Percentiles rank a stretch among this genome's conserved stretches.
Conservation (phyloP, 2,329 filamentous ascomycete genomes). For the Aspergillus viridinutans region DNA sequence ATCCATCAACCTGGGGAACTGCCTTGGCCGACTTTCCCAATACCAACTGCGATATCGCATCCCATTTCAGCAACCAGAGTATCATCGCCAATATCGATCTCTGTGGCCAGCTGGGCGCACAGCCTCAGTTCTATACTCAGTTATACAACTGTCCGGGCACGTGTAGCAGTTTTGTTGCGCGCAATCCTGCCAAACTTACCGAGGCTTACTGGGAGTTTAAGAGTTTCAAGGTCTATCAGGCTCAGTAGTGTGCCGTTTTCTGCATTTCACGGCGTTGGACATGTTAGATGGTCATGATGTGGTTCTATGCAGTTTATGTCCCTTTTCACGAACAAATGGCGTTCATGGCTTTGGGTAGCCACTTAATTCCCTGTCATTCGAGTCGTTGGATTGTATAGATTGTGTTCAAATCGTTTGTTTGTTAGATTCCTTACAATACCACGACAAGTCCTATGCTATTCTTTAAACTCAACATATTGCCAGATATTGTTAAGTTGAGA, state of each 20-base stretch:
- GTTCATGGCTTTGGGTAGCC: not conserved
- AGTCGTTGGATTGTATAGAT: not conserved
- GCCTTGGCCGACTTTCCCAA: slow-evolving; percentile 63
- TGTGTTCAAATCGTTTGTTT: not conserved
- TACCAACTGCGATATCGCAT: slow-evolving; percentile 57
- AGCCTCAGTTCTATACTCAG: slow-evolving; percentile 27
- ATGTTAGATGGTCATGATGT: not conserved
- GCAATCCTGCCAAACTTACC: slow-evolving; percentile 52
- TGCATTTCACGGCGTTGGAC: not conserved
- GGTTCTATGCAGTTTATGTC: not conserved
- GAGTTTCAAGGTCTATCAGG: slow-evolving; percentile 55
- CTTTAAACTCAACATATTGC: not conserved
- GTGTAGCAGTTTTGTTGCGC: slow-evolving; percentile 56
- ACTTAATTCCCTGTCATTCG: not conserved
- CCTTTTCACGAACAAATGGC: not conserved
- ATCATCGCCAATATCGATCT: slow-evolving; percentile 65
- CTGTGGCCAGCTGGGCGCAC: slow-evolving; percentile 54
- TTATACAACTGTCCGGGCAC: slow-evolving; percentile 46
- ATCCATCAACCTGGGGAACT: slow-evolving; percentile 59
- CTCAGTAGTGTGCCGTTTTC: slow-evolving; percentile 6
- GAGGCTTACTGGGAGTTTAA: slow-evolving; percentile 65
- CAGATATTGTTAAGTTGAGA: too few species aligned
- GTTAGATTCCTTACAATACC: not conserved
- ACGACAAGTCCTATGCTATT: not conserved
- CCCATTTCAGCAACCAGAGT: slow-evolving; percentile 61